These are phyloP conservation scores for Lagenidium sp. DNA, from an alignment of 352 stramenopile genomes.

Conservation along the genomic window DNA sequence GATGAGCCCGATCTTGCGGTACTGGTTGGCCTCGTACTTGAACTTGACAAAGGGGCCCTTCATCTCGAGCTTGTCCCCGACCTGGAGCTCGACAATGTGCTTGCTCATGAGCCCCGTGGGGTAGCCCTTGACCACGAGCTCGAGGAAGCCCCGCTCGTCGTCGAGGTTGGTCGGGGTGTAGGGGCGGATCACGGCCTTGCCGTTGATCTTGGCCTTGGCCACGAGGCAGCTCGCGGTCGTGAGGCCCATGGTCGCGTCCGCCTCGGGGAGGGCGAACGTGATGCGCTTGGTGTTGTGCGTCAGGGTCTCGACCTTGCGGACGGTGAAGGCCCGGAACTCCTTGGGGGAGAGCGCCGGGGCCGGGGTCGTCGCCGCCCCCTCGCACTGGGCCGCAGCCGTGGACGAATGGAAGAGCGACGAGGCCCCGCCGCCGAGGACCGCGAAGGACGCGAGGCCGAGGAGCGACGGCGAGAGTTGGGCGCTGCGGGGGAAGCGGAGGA, in stretches of 20 bases:
- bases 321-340: conserved; percentile 69
- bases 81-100: conserved; percentile 78
- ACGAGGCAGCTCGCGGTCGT: conserved; percentile 45
- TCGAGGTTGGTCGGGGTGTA: conserved; percentile 89
- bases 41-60: conserved; percentile 88
- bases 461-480: neutral
- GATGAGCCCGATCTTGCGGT: conserved; percentile 87
- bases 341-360: conserved; percentile 46
- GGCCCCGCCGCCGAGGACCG: conserved; percentile 1
- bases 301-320: conserved; percentile 56
- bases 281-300: conserved; percentile 78
- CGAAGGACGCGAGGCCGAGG: conserved; percentile 8
- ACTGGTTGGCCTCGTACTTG: conserved; percentile 77
- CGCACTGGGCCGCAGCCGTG: conserved; percentile 13
- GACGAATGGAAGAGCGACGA: too few relatives aligned
- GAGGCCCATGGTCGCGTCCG: conserved; percentile 60
- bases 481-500: conserved; percentile 14
- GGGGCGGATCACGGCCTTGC: conserved; percentile 68
- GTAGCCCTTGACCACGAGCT: conserved; percentile 90
- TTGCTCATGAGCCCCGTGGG: conserved; percentile 75
- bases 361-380: conserved; percentile 8
- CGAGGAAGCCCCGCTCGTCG: conserved; percentile 71
- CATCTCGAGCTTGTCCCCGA: conserved; percentile 83
- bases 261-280: conserved; percentile 48
- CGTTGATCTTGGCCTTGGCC: conserved; percentile 53